Evolutionary conservation across 1,139 yeast species (phyloP), one percentile per base, ranked within the genome.

Genomic region (Entelexis sorbosivorans): DNA sequence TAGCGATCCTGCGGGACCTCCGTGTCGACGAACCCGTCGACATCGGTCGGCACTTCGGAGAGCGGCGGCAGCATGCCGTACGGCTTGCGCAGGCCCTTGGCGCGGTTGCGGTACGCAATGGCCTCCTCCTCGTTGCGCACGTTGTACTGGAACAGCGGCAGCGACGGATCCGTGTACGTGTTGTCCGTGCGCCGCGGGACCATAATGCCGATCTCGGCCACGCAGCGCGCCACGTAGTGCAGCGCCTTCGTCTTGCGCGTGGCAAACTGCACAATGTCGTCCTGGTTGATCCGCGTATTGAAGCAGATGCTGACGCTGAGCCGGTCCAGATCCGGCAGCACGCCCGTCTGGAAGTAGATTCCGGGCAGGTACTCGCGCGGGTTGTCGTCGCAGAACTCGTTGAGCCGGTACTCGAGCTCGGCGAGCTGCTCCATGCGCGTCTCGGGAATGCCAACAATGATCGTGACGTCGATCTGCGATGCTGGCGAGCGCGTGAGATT

Each of bases 401-500:
- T 58, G 38, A 70, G 52, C 2, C 62, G 59, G 3, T 54, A 58
- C 39, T 62, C 62, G 51, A 70, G 61, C 46, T 52, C 59, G 22
- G 66, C 69, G 29, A 70, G 57, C 40, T 68, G 67, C 42, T 64
- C 70, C 20, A 61, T 51, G 1, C 66, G 61, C 3, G 73, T 70
- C 34, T 67, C 72, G 11, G 72, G 72, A 16, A 68, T 51, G 8
- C 71, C 72, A 8, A 68, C 57, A 5, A 51, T 53, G 29, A 68
- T 54, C 17, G 54, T 56, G 48, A 63, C 59, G 14, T 58, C 54
- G 10, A 65, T 60, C 29, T 62, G 57, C 64, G 64, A 63, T 19
- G 67, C 64, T 1, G 68, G 68, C 6, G 74, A 66, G 26, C 74
- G 62, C 24, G 67, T 63, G 33, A 67, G 49, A 54, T 70, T 70